Evolutionary conservation across 2,329 filamentous ascomycete genomes (phyloP).

Genomic region (Tolypocladium ovalisporum): DNA sequence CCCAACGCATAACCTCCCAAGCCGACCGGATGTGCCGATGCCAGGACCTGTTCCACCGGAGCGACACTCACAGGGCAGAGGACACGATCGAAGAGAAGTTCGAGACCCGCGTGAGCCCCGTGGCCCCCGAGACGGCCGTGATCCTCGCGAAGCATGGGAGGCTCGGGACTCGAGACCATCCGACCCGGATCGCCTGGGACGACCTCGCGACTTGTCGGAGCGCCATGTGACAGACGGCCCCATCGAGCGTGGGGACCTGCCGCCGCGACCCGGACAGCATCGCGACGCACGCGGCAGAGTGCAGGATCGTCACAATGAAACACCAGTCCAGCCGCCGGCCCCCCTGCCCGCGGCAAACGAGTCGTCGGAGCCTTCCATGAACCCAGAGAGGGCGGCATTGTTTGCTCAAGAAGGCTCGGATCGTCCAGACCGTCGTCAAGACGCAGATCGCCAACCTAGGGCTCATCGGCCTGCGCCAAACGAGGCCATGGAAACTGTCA

Average conservation of each 20-base stretch:
- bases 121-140: constrained; percentile 14
- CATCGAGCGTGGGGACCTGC: constrained; percentile 17
- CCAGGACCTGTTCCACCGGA: constrained; percentile 35
- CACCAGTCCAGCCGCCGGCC: constrained; percentile 15
- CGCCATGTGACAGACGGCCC: constrained; percentile 28
- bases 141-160: constrained; percentile 23
- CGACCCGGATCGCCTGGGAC: constrained; percentile 29
- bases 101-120: constrained; percentile 18
- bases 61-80: constrained; percentile 30
- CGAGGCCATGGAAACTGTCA: constrained; percentile 27
- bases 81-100: constrained; percentile 26
- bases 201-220: constrained; percentile 32
- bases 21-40: constrained; percentile 46
- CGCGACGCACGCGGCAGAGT: constrained; percentile 17
- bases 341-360: constrained; percentile 12
- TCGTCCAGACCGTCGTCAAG: constrained; percentile 13
- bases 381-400: constrained; percentile 43
- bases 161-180: constrained; percentile 25
- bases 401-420: constrained; percentile 26
- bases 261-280: constrained; percentile 26
- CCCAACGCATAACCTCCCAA: constrained; percentile 35
- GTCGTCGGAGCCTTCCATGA: constrained; percentile 36
- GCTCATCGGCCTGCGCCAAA: constrained; percentile 15
- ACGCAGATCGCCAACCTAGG: constrained; percentile 18
- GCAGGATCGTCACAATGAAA: constrained; percentile 18